Conservation (phyloP, 2,329 filamentous ascomycete species). For the Lachnellula cervina region DNA sequence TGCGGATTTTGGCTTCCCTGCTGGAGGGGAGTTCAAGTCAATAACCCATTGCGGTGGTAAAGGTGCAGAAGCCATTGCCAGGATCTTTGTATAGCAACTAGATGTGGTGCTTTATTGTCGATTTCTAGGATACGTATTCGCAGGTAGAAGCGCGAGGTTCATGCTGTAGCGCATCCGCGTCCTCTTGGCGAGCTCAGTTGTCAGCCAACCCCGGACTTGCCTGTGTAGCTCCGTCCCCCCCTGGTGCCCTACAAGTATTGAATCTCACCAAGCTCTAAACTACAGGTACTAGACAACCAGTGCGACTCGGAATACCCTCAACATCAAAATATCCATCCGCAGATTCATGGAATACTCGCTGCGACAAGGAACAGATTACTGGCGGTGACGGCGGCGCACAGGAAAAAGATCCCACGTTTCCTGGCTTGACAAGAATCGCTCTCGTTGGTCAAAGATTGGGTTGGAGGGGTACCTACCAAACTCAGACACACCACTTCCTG, state of each 20-base stretch:
- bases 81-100: background rate
- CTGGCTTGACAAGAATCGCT: conserved; percentile 17
- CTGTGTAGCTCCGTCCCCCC: conserved; percentile 8
- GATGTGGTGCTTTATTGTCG: too few relatives aligned
- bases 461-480: conserved; percentile 24
- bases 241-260: too few relatives aligned
- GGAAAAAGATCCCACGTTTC: conserved; percentile 21
- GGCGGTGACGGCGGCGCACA: conserved; percentile 24
- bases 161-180: conserved; percentile 9
- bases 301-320: conserved; percentile 2
- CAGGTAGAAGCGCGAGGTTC: background rate
- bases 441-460: conserved; percentile 25
- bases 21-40: conserved; percentile 68
- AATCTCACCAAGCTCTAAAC: conserved; percentile 5
- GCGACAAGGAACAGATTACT: conserved; percentile 15
- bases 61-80: conserved; percentile 35
- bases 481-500: conserved; percentile 6
- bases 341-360: conserved; percentile 22
- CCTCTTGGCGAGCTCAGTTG: conserved; percentile 2
- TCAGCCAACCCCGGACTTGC: conserved; percentile 12
- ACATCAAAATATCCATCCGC: conserved; percentile 4
- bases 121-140: too few relatives aligned
- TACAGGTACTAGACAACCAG: background rate
- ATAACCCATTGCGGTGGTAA: conserved; percentile 74
- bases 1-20: conserved; percentile 58